Evolutionary conservation across 257 asterid species (phyloP).

Genomic region (Salvia hispanica): DNA sequence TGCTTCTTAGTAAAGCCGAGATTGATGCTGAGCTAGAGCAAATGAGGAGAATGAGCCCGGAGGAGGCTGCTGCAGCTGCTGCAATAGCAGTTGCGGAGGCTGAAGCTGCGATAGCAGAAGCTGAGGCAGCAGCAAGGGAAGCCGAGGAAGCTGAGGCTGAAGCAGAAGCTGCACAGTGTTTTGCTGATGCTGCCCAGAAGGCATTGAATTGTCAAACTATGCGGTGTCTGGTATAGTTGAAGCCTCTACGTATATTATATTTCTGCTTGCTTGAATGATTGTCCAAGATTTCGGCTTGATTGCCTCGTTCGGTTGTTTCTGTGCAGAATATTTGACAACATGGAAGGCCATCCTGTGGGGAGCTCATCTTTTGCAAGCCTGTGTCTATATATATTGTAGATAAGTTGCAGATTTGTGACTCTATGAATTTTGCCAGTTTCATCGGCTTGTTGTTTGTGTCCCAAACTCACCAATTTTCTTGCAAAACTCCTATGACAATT

Average conservation of each 20-base stretch:
- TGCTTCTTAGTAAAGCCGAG: conserved; percentile 57
- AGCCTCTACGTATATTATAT: not conserved
- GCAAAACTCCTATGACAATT: not conserved
- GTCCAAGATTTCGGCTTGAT: not conserved
- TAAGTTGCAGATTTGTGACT: conserved; percentile 28
- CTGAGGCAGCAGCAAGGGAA: conserved; percentile 82
- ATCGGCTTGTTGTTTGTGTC: conserved; percentile 2
- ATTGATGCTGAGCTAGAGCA: conserved; percentile 77
- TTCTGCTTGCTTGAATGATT: not conserved
- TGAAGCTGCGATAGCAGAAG: conserved; percentile 85
- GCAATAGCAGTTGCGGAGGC: conserved; percentile 91
- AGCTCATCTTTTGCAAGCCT: conserved; percentile 31
- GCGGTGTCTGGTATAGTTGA: conserved; percentile 59
- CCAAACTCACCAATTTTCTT: not conserved
- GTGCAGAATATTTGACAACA: conserved; percentile 35
- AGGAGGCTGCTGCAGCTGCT: conserved; percentile 79
- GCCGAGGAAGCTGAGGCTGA: conserved; percentile 95
- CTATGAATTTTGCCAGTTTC: conserved; percentile 26
- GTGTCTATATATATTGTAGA: conserved; percentile 32
- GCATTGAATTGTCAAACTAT: conserved; percentile 58
- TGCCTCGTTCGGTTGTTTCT: conserved; percentile 12
- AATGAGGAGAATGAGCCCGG: conserved; percentile 73
- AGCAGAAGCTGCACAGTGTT: conserved; percentile 85
- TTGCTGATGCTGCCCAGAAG: conserved; percentile 74
- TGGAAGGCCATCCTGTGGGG: conserved; percentile 25